Base-by-base conservation (phyloP, 495 filamentous ascomycete genomes). In the Penicillium ucsense region DNA sequence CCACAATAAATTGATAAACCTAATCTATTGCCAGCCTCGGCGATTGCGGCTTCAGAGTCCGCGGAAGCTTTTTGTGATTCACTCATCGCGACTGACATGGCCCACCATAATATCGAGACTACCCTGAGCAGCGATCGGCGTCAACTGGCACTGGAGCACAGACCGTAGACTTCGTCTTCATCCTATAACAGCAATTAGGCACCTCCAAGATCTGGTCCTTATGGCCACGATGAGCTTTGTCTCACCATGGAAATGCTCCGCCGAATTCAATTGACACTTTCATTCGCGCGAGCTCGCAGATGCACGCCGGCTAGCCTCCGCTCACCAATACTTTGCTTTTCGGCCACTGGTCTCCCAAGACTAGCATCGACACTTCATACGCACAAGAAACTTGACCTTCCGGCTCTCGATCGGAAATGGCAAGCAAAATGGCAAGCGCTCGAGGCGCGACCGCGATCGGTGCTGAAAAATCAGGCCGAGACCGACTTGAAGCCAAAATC, bases 381-480 rank as follows among this genome's bases (percentile, higher is more conserved):
- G 31, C n/a, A 53, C 12, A 49, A 47, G 38, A 62, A 60, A 49
- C 76, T 89, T 30, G 75, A 88, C 53, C 72, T 91, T 12, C 67
- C 70, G 2, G 72, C 73, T 6, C 66, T 92, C 30, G 86, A 89
- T 53, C 63, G 64, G 47, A 89, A 89, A 83, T 92, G 88, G 88
- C 84, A 79, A 34, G 52, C 63, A 37, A 74, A 58, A 67, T 81
- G 79, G 78, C 56, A 65, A 55, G 51, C 57, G 51, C 59, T 65
- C 40, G 47, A 50, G 28, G 35, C 38, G 7, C 6, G 38, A 37
- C 36, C 54, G 34, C 45, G 40, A 35, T 20, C 31, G 35, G 35
- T 43, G 51, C 31, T 51, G 46, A 48, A 20, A 20, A 20, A 20
- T 2, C 20, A 48, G 20, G 37, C 20, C 43, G 31, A 33, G 11